These are phyloP conservation scores for Phytophthora nicotianae DNA, from an alignment of 352 stramenopile species.

Conservation along the genomic window DNA sequence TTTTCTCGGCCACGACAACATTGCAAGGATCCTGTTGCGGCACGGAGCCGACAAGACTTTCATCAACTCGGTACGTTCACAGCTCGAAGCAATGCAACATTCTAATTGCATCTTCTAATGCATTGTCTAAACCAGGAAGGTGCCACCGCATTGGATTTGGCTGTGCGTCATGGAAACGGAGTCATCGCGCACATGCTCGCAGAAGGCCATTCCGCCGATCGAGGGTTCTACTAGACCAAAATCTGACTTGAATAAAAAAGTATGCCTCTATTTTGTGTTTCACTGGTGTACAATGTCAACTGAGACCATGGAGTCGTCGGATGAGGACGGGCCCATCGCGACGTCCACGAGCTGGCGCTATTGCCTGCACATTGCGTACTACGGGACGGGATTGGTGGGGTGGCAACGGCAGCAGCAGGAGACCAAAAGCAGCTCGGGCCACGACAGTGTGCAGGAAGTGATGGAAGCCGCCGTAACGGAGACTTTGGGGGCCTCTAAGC, in stretches of 20 bases:
- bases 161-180: constrained; percentile 67
- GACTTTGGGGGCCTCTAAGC: constrained; percentile 43
- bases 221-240: constrained; percentile 63
- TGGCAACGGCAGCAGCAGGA: constrained; percentile 85
- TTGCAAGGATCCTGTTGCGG: constrained; percentile 60
- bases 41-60: constrained; percentile 63
- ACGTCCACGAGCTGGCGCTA: constrained; percentile 49
- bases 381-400: constrained; percentile 72
- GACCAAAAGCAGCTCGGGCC: constrained; percentile 50
- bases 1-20: constrained; percentile 64
- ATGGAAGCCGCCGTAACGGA: constrained; percentile 74
- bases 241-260: constrained; percentile 33
- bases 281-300: constrained; percentile 10
- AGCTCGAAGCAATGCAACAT: background rate
- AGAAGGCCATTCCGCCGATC: constrained; percentile 54
- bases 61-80: constrained; percentile 45
- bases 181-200: constrained; percentile 65
- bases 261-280: constrained; percentile 23
- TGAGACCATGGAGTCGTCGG: constrained; percentile 11
- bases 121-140: constrained; percentile 46
- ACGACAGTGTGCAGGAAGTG: constrained; percentile 79
- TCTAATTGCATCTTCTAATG: constrained; percentile 1
- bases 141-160: constrained; percentile 65
- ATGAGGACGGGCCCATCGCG: constrained; percentile 2
- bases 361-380: constrained; percentile 80